Percentiles rank a stretch among this genome's conserved stretches.
Conservation (phyloP, 305 asterid genomes). For the Plantago coronopus region DNA sequence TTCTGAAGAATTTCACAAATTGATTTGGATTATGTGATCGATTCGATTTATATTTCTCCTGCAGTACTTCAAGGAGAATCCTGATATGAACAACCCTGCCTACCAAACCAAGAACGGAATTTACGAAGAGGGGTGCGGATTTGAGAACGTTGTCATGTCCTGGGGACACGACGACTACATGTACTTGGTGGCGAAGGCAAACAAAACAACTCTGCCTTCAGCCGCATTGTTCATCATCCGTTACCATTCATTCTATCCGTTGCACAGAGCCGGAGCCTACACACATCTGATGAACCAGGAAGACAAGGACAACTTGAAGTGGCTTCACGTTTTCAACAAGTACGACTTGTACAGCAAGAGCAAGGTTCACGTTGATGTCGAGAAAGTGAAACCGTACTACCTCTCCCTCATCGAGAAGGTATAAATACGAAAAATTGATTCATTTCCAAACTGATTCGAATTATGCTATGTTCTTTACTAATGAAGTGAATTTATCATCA, state of each 20-base stretch:
- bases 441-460: neutral
- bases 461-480: neutral
- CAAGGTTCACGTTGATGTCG: conserved; percentile 62
- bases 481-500: neutral
- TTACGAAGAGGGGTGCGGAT: conserved; percentile 60
- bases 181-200: conserved; percentile 75
- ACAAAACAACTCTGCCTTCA: conserved; percentile 59
- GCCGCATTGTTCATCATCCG: conserved; percentile 77
- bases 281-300: conserved; percentile 73
- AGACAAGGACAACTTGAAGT: conserved; percentile 58
- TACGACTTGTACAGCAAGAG: conserved; percentile 76
- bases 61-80: conserved; percentile 60
- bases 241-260: conserved; percentile 74
- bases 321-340: conserved; percentile 74
- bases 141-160: conserved; percentile 67
- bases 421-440: neutral
- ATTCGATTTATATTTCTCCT: neutral
- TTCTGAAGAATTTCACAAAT: neutral
- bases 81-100: conserved; percentile 39
- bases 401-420: conserved; percentile 68
- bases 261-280: conserved; percentile 67
- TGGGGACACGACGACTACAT: conserved; percentile 90
- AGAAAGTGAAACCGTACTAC: conserved; percentile 64
- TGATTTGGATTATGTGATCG: too few species aligned
- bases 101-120: conserved; percentile 54